Evolutionary conservation across 257 asterid genomes (phyloP), one percentile per base, ranked within the genome.

Genomic region (Solanum neorickii): DNA sequence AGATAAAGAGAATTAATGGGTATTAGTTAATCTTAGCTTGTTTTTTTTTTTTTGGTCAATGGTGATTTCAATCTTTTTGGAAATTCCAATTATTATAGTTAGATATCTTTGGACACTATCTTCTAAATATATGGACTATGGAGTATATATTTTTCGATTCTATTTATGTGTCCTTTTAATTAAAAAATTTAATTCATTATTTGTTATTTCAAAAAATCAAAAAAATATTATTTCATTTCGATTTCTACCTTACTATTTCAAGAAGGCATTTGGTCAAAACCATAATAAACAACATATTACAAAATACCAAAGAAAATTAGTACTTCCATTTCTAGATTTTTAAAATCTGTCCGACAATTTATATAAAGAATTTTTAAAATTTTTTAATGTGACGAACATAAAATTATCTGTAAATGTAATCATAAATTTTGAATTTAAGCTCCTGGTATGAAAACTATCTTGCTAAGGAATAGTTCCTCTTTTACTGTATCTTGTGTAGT

Each of bases 321-420:
- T 9, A 60, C 33, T 68, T n/a, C 13, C 29, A 25, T 68, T 42
- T 31, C 7, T 70, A 33, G n/a, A 70, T 8, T 70, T 8, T 20
- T 7, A 35, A 20, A 59, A 20, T 59, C 6, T 60, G 3, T 21
- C 0, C 2, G 0, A 21, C 0, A 3, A 60, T 21, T 60, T 9
- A 21, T 60, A 14, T 60, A 59, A 21, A 59, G 27, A 0, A 21
- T 59, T 3, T 6, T 6, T 21, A 59, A 56, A 59, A 5, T 0
- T 0, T 14, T 14, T 1, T 6, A 0, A 37, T 5, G 7, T 37
- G 7, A 5, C 39, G 7, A 0, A 37, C 2, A 33, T 37, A 37
- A 37, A 37, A 5, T 33, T 33, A 33, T 0, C 7, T 37, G 1
- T 0, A 7, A 6, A 37, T 37, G 1, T 37, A 37, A 37, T 37